These are phyloP conservation scores for Vigna radiata DNA, from an alignment of 306 rosid genomes.

Conservation along the genomic window DNA sequence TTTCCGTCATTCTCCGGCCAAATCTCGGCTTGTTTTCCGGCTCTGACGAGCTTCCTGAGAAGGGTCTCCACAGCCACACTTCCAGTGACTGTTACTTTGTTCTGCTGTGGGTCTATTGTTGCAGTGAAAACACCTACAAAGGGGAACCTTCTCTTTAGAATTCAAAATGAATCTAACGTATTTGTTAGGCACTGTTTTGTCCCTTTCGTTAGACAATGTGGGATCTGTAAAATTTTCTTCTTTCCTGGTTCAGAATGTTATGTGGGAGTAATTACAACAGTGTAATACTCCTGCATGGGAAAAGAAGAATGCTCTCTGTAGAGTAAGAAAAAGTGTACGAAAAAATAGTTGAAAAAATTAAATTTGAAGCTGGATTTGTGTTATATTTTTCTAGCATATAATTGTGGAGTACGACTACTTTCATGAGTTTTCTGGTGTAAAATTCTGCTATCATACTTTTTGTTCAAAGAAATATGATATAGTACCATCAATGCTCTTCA, in stretches of 20 bases:
- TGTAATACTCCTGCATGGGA: conserved; percentile 43
- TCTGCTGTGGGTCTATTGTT: conserved; percentile 65
- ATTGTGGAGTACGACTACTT: conserved; percentile 9
- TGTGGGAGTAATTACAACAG: conserved; percentile 3
- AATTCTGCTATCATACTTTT: neutral
- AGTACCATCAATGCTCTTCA: conserved; percentile 81
- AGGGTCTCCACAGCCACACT: conserved; percentile 69
- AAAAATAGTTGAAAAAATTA: neutral
- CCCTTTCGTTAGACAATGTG: neutral
- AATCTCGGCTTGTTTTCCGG: conserved; percentile 77
- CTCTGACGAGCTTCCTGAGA: conserved; percentile 61
- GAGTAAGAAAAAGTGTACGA: conserved; percentile 1
- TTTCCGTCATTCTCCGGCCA: conserved; percentile 73
- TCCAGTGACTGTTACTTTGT: conserved; percentile 80
- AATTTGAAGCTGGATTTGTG: conserved; percentile 23
- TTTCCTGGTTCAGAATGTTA: conserved; percentile 8
- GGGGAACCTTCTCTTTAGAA: neutral
- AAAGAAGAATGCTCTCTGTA: conserved; percentile 4
- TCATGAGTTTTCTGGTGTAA: neutral
- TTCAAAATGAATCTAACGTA: too few relatives aligned
- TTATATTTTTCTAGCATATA: conserved; percentile 19
- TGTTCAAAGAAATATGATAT: conserved; percentile 8
- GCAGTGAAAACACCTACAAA: conserved; percentile 75
- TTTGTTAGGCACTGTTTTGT: neutral
- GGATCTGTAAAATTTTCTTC: neutral